phyloP scores from a whole-genome alignment of 306 rosid species.

The Dalbergia oliveri region DNA sequence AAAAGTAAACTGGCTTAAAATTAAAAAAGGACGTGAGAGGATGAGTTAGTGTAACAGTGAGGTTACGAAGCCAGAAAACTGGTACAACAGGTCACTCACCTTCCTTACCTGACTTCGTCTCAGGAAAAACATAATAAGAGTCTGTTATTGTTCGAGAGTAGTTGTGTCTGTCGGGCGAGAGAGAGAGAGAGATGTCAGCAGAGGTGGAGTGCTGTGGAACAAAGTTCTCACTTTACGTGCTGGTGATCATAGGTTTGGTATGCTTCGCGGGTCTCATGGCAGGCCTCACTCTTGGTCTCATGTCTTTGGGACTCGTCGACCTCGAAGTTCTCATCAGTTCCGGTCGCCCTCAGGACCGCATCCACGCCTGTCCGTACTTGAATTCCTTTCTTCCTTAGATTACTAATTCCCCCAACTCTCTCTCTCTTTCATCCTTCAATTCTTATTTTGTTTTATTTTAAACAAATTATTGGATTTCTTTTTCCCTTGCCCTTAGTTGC shows the following conservation, averaged over 20 bases:
- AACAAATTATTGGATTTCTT: neutral
- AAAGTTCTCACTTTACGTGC: constrained; percentile 60
- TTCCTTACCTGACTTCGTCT: neutral
- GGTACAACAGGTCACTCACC: neutral
- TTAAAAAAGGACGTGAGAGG: no score
- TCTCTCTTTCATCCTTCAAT: no score
- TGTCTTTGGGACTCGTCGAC: constrained; percentile 97
- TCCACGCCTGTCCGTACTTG: constrained; percentile 58
- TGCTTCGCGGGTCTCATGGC: constrained; percentile 96
- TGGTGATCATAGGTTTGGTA: constrained; percentile 70
- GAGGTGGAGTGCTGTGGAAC: constrained; percentile 73
- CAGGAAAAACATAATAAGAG: neutral
- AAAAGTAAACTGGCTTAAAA: no score
- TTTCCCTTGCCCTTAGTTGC: neutral
- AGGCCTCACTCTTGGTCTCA: constrained; percentile 96
- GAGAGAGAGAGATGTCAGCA: constrained; percentile 61
- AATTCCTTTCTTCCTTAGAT: no score
- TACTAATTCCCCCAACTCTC: no score
- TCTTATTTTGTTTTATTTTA: neutral
- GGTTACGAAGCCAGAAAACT: no score
- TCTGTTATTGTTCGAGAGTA: neutral
- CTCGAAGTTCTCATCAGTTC: constrained; percentile 96
- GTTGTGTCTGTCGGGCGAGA: neutral
- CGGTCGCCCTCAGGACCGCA: constrained; percentile 95
- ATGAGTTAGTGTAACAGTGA: no score